Evolutionary conservation across 768 basidiomycete genomes (phyloP).

Genomic region (Cyclocybe cylindracea): DNA sequence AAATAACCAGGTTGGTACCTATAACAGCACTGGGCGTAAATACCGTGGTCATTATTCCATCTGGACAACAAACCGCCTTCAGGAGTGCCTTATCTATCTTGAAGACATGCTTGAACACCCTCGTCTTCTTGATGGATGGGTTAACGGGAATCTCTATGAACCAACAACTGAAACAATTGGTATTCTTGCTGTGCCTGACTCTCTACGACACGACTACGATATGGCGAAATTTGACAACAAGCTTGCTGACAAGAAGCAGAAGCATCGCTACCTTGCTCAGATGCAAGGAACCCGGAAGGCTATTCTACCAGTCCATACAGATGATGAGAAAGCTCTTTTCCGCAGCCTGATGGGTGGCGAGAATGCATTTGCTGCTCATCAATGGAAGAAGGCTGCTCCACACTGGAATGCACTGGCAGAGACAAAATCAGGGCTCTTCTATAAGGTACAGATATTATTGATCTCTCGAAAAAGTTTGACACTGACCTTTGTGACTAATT

Average conservation of each 20-base stretch:
- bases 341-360: constrained; percentile 9
- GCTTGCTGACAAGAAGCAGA: neutral
- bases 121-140: constrained; percentile 8
- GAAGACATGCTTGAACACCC: constrained; percentile 6
- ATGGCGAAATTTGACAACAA: constrained; percentile 5
- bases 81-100: constrained; percentile 9
- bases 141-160: constrained; percentile 19
- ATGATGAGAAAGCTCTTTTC: constrained; percentile 20
- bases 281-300: constrained; percentile 22
- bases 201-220: neutral
- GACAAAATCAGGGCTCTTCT: no score
- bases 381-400: no score
- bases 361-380: no score
- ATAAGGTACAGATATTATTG: no score
- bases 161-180: constrained; percentile 15
- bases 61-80: constrained; percentile 22
- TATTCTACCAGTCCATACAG: constrained; percentile 23
- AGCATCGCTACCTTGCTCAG: constrained; percentile 18
- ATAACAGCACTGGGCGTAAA: constrained; percentile 20
- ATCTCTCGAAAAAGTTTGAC: no score
- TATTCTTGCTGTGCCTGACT: constrained; percentile 8
- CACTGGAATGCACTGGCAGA: no score
- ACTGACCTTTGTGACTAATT: no score
- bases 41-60: constrained; percentile 23
- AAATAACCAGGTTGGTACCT: constrained; percentile 22